Percentiles rank a stretch among this genome's conserved stretches.
phyloP scores from a whole-genome alignment of 352 stramenopile genomes.

The Aphanomyces cochlioides region DNA sequence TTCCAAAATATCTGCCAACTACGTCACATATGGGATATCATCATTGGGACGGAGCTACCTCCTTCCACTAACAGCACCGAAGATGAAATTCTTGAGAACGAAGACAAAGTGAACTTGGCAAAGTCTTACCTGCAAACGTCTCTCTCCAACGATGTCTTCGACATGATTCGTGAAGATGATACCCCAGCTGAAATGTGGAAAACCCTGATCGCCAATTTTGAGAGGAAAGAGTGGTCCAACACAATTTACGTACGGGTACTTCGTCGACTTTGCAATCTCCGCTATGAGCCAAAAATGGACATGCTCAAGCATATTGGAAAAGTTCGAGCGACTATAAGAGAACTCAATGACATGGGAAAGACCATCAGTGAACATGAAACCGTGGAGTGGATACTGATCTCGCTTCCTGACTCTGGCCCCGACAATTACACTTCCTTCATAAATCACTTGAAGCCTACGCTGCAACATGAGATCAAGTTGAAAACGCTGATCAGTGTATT shows the following conservation, averaged over 20 bases:
- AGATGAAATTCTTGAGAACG: neutral
- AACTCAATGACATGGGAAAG: neutral
- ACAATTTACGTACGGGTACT: no score
- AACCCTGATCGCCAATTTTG: neutral
- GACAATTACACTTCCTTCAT: neutral
- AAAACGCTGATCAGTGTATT: neutral
- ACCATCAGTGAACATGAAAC: neutral
- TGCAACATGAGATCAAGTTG: no score
- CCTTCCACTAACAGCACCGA: neutral
- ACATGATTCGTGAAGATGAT: neutral
- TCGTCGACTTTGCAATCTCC: no score
- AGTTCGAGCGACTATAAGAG: neutral
- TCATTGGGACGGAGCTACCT: neutral
- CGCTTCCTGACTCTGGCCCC: neutral
- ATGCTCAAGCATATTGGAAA: neutral
- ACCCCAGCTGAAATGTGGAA: neutral
- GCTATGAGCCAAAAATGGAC: no score
- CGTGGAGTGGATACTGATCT: neutral
- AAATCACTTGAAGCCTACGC: neutral
- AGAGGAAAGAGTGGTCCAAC: neutral
- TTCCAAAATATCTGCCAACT: neutral
- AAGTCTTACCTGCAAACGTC: conserved; percentile 3
- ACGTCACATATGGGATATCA: neutral
- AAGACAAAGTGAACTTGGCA: neutral
- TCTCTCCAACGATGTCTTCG: neutral